phyloP scores from a whole-genome alignment of 371 early-diverging fungal species.

The Circinella umbellata region DNA sequence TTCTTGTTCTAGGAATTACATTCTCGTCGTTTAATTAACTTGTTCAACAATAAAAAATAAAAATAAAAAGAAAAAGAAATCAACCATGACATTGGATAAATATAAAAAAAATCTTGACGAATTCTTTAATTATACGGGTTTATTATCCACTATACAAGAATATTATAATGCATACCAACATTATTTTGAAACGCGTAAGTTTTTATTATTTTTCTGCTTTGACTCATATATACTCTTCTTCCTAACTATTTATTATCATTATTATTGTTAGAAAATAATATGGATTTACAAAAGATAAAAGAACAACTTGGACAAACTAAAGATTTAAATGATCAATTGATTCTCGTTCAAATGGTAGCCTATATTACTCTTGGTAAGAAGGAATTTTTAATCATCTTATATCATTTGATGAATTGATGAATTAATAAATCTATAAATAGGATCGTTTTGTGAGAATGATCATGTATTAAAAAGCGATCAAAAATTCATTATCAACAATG shows the following conservation, averaged over 20 bases:
- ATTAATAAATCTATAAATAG: neutral
- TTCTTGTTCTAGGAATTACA: too few relatives aligned
- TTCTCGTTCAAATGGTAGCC: neutral
- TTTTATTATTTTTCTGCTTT: neutral
- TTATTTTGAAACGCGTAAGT: constrained; percentile 2
- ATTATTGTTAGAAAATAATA: neutral
- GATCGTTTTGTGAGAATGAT: neutral
- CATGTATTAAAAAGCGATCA: neutral
- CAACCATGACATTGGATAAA: neutral
- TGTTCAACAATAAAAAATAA: too few relatives aligned
- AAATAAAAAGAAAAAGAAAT: neutral
- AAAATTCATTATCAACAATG: neutral
- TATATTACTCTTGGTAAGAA: constrained; percentile 4
- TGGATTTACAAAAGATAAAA: neutral
- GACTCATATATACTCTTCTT: neutral
- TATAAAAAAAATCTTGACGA: neutral
- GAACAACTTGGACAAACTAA: neutral
- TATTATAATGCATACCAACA: neutral
- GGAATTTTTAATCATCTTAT: neutral
- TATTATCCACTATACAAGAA: neutral
- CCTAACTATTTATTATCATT: neutral
- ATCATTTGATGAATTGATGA: neutral
- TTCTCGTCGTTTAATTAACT: too few relatives aligned
- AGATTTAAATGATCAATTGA: neutral
- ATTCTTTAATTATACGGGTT: constrained; percentile 5